phyloP scores from a whole-genome alignment of 2,329 filamentous ascomycete genomes.

The Beauveria medogensis region DNA sequence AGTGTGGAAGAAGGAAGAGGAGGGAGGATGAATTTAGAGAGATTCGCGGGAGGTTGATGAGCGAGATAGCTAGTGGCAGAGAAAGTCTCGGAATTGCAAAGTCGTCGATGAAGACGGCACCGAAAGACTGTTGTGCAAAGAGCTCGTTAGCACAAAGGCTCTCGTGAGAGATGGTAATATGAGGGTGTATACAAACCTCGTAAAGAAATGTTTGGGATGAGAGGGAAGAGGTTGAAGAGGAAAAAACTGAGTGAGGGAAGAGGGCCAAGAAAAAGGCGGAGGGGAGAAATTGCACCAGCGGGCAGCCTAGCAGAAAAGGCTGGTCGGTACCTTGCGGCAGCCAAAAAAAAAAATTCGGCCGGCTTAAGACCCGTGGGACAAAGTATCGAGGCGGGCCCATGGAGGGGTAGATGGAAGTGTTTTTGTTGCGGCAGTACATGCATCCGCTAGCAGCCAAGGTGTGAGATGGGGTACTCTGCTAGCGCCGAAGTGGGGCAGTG shows the following conservation, averaged over 20 bases:
- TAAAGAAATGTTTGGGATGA: neutral
- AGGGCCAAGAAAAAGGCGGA: slow-evolving; percentile 8
- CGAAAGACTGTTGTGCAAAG: slow-evolving; percentile 2
- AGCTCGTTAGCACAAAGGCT: slow-evolving; percentile 6
- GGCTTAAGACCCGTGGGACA: slow-evolving; percentile 1
- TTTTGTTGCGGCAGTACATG: neutral
- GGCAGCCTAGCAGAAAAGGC: neutral
- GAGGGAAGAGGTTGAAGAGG: neutral
- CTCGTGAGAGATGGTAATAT: neutral
- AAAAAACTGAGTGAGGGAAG: slow-evolving; percentile 1
- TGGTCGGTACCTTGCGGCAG: slow-evolving; percentile 8
- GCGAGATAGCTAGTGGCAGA: slow-evolving; percentile 15
- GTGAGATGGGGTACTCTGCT: neutral
- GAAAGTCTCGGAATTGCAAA: slow-evolving; percentile 3
- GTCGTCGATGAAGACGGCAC: slow-evolving; percentile 3
- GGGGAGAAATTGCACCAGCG: slow-evolving; percentile 1
- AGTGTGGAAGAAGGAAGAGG: slow-evolving; percentile 16
- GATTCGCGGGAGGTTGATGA: slow-evolving; percentile 23
- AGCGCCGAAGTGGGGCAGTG: slow-evolving; percentile 1
- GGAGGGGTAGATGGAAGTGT: slow-evolving; percentile 3
- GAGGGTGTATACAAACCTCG: neutral
- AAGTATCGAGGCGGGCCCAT: slow-evolving; percentile 2
- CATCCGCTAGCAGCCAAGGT: neutral
- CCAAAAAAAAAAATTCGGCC: slow-evolving; percentile 1
- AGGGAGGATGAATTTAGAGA: slow-evolving; percentile 18